Base-by-base conservation (phyloP, 2,329 filamentous ascomycete genomes). In the Monosporascus sp. region DNA sequence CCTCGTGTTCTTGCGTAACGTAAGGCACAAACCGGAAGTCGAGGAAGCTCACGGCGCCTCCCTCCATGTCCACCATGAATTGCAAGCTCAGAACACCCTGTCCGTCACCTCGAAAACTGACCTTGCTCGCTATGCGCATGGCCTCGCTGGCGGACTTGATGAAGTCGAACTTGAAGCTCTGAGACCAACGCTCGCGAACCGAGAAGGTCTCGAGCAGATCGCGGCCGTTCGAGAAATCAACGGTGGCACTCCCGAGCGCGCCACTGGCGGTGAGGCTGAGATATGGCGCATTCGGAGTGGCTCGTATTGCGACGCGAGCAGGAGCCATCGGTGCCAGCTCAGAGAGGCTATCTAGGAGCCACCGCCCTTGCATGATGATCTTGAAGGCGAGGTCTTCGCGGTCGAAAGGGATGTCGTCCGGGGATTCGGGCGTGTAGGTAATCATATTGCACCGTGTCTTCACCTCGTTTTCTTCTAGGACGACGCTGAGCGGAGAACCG, bases 41-140 rank as follows among this genome's bases (percentile, higher is more conserved):
- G 24, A 94, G 78, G 71, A 93, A 95, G 61, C 84, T 89, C 39
- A 84, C 76, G 24, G 78, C 77, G 5, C 81, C 80, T 6, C 81
- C 81, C 56, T 94, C 90, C 42, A 92, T 78, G 66, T 97, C 90
- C 17, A 99, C 86, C 88, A 99, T 94, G 64, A 97, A 97, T 66
- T 99, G 94, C 68, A 97, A 73, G 70, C 90, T 97, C 58, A 99
- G 71, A 31, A 99, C 93, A 0, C 94, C 93, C 67, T 96, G 90
- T 2, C 82, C 79, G 70, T 99, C 94, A 0, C 90, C 87, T 17
- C 94, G 80, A 56, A 99, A 80, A 66, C 91, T 96, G 53, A 97
- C 92, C 71, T 97, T 99, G 64, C 82, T 92, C 5, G 92, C 90
- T 38, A 91, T 83, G 46, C 86, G 85, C 93, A 99, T 97, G n/a